Evolutionary conservation across 345 rosid species (phyloP).

Genomic region (Anastatica hierochuntica): DNA sequence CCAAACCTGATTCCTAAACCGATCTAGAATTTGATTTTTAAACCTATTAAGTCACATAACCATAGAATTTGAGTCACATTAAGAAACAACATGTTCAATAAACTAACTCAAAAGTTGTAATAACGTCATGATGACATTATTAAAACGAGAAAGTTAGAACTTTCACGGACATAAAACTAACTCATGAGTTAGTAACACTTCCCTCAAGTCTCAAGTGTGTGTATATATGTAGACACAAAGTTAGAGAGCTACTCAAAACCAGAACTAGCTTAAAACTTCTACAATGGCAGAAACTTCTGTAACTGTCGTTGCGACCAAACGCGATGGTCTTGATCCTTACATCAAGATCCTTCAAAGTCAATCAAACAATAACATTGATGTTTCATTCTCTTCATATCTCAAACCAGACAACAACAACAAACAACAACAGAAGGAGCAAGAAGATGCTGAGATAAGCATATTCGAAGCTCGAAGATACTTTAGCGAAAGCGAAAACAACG

Average conservation of each 20-base stretch:
- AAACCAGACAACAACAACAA: slow-evolving; percentile 11
- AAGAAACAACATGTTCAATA: not conserved
- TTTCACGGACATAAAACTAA: slow-evolving; percentile 22
- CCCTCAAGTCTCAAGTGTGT: slow-evolving; percentile 7
- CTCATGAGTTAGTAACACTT: slow-evolving; percentile 6
- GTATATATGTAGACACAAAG: not conserved
- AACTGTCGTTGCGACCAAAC: slow-evolving; percentile 18
- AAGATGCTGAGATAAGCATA: slow-evolving; percentile 56
- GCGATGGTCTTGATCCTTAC: slow-evolving; percentile 19
- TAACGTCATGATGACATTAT: slow-evolving; percentile 15
- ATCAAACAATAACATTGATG: slow-evolving; percentile 19
- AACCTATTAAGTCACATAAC: too few relatives aligned
- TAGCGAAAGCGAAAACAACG: slow-evolving; percentile 37
- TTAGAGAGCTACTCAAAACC: not conserved
- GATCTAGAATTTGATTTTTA: too few relatives aligned
- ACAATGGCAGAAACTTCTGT: slow-evolving; percentile 22
- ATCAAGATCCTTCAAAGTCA: slow-evolving; percentile 22
- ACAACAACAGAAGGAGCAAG: slow-evolving; percentile 20
- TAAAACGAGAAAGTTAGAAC: slow-evolving; percentile 14
- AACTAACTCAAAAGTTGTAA: not conserved
- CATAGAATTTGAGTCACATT: not conserved
- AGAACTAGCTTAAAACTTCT: not conserved
- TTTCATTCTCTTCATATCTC: slow-evolving; percentile 32
- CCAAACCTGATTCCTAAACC: too few relatives aligned
- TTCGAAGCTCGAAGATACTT: slow-evolving; percentile 70